Conservation (phyloP, 2,329 filamentous ascomycete species). For the Diaporthe amygdali region DNA sequence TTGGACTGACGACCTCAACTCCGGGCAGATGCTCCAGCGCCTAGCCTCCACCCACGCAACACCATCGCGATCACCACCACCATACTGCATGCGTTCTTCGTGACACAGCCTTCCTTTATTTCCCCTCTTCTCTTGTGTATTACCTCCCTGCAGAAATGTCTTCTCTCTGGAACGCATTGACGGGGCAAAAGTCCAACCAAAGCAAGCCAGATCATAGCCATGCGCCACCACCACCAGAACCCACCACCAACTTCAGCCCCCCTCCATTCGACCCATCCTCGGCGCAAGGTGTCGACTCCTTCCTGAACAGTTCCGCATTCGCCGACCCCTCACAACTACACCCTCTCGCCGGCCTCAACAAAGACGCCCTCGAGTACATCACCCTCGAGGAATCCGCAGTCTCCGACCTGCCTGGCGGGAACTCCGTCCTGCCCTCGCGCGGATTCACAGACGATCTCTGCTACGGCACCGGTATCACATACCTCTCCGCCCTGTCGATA, state of each 20-base stretch:
- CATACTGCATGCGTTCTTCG: background rate
- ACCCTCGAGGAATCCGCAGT: constrained; percentile 90
- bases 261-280: constrained; percentile 73
- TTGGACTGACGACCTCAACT: constrained; percentile 8
- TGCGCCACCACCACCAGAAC: constrained; percentile 51
- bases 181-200: constrained; percentile 57
- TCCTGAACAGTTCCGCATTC: constrained; percentile 77
- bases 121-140: constrained; percentile 17
- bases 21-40: background rate
- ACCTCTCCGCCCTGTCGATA: constrained; percentile 82
- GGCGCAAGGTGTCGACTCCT: constrained; percentile 82
- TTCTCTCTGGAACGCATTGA: constrained; percentile 66
- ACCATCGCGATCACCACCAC: background rate
- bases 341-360: constrained; percentile 90
- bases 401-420: constrained; percentile 82
- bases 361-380: constrained; percentile 93
- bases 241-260: constrained; percentile 57
- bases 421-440: constrained; percentile 89
- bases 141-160: constrained; percentile 48
- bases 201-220: constrained; percentile 45
- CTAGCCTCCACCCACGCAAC: constrained; percentile 5
- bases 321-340: constrained; percentile 90
- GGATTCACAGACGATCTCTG: constrained; percentile 98
- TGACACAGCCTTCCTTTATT: background rate
- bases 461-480: constrained; percentile 95